Evolutionary conservation across 441 rosid species (phyloP).

Genomic region (Pelargonium citronellum): DNA sequence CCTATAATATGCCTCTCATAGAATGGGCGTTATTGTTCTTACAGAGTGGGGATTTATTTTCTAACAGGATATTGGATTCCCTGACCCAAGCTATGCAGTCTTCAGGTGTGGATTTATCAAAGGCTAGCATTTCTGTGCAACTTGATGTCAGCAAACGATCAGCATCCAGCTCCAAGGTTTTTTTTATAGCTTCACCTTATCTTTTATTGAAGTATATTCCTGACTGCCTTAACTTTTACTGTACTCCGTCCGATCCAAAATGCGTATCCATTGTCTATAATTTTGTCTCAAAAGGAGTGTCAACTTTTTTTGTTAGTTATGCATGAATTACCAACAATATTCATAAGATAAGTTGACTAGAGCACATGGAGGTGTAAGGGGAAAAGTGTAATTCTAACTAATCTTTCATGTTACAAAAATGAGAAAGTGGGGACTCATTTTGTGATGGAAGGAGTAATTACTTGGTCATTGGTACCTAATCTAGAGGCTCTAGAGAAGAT

Average conservation of each 20-base stretch:
- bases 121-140: constrained; percentile 43
- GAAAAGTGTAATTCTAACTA: too few relatives aligned
- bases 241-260: neutral
- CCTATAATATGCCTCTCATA: neutral
- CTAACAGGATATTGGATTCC: constrained; percentile 34
- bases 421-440: too few relatives aligned
- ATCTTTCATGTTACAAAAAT: too few relatives aligned
- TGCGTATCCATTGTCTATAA: neutral
- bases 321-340: too few relatives aligned
- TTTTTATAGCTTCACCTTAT: neutral
- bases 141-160: constrained; percentile 42
- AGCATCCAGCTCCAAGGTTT: constrained; percentile 49
- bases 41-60: constrained; percentile 5
- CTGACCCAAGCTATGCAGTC: constrained; percentile 43
- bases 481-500: neutral
- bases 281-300: too few relatives aligned
- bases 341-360: too few relatives aligned
- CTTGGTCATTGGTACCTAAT: neutral
- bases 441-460: neutral
- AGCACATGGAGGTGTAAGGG: too few relatives aligned
- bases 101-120: constrained; percentile 50
- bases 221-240: neutral
- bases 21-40: constrained; percentile 10
- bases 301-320: too few relatives aligned
- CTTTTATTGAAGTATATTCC: neutral